Conservation (phyloP, 148 eudicot genomes). For the Arctostaphylos glauca region DNA sequence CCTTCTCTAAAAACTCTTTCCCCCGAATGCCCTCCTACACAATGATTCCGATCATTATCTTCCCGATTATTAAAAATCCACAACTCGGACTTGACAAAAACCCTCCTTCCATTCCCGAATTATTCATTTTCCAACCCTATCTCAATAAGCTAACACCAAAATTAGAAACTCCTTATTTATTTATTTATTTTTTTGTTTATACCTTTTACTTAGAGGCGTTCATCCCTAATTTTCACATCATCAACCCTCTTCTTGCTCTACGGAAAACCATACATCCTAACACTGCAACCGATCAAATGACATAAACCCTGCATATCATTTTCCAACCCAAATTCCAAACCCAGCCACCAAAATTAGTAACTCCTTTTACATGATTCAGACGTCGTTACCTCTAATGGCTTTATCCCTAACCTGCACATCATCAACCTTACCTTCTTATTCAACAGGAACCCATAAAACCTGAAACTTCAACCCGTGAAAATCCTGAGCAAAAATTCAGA, state of each 20-base stretch:
- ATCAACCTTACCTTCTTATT: no score
- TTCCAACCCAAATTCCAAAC: not conserved
- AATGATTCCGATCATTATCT: no score
- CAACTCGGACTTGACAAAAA: conserved; percentile 3
- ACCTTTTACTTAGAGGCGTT: not conserved
- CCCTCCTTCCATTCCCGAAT: conserved; percentile 1
- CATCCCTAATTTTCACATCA: not conserved
- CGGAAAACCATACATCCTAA: not conserved
- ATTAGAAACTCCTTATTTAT: not conserved
- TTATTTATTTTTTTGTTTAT: not conserved
- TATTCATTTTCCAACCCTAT: not conserved
- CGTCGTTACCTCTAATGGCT: no score
- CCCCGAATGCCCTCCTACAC: no score
- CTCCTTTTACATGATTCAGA: not conserved
- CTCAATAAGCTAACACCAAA: not conserved
- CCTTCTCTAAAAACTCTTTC: no score
- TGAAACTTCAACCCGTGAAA: no score
- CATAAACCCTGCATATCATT: not conserved
- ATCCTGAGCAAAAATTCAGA: no score
- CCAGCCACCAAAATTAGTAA: not conserved
- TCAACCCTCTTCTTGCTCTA: not conserved
- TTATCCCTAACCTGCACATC: no score
- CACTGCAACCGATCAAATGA: not conserved
- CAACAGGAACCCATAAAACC: no score
- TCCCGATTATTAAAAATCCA: not conserved